Conservation (phyloP, 2,329 filamentous ascomycete species). For the Botryotinia globosa region DNA sequence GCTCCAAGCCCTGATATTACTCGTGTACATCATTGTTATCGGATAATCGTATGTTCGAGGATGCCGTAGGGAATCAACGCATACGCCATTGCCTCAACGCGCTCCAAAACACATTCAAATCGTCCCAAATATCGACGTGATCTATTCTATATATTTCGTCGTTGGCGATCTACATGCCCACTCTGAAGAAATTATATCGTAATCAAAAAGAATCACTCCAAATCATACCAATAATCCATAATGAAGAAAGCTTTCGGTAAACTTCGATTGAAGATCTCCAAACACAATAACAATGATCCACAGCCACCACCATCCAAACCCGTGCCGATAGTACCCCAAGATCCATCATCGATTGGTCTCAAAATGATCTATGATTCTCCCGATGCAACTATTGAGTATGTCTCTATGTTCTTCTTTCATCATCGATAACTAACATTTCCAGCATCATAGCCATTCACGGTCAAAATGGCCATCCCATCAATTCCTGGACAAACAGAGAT, state of each 20-base stretch:
- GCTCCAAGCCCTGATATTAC: not conserved
- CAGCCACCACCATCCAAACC: not conserved
- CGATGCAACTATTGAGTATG: slow-evolving; percentile 16
- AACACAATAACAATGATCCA: not conserved
- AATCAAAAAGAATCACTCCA: not conserved
- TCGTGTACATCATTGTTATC: not conserved
- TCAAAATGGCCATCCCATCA: slow-evolving; percentile 3
- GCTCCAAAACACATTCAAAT: not conserved
- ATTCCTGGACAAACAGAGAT: slow-evolving; percentile 13
- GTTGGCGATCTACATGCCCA: not conserved
- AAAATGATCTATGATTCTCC: not conserved
- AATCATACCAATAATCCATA: not conserved
- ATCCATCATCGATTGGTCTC: not conserved
- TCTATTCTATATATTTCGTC: not conserved
- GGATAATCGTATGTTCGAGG: not conserved
- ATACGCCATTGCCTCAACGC: not conserved
- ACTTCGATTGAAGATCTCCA: not conserved
- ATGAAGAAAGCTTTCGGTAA: slow-evolving; percentile 4
- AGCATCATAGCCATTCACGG: slow-evolving; percentile 21
- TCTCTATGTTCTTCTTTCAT: not conserved
- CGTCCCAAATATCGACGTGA: not conserved
- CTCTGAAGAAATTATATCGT: not conserved
- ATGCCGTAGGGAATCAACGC: not conserved
- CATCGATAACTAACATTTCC: not conserved
- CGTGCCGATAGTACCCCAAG: not conserved